Conservation (phyloP, 1,139 yeast genomes). For the Hanseniaspora gamundiae region DNA sequence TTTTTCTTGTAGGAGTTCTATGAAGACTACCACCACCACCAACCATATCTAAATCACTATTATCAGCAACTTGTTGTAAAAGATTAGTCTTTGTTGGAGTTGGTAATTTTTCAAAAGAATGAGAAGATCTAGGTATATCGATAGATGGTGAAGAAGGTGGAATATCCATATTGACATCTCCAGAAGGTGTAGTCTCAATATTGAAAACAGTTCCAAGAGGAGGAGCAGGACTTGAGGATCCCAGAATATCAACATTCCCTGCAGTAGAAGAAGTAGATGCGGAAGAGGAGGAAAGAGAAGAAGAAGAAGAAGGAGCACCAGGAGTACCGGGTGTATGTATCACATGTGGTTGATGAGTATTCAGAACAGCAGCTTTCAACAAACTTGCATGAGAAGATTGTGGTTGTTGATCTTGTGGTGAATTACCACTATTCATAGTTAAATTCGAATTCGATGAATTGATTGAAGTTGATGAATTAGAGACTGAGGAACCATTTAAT, state of each 20-base stretch:
- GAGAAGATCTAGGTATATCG: constrained; percentile 32
- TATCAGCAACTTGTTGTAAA: constrained; percentile 24
- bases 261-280: no score
- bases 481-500: constrained; percentile 2
- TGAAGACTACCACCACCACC: background rate
- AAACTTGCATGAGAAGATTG: background rate
- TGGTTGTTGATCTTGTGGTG: background rate
- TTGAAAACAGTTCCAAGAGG: constrained; percentile 8
- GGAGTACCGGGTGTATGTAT: constrained; percentile 7
- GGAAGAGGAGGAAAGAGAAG: no score
- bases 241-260: no score
- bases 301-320: no score
- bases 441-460: background rate
- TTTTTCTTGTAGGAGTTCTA: constrained; percentile 80
- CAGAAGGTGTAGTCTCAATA: constrained; percentile 8
- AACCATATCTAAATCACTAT: constrained; percentile 41
- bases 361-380: background rate
- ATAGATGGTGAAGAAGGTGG: constrained; percentile 21
- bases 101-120: constrained; percentile 34
- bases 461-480: constrained; percentile 1
- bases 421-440: background rate
- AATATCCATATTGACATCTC: constrained; percentile 6
- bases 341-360: constrained; percentile 14
- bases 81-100: constrained; percentile 27
- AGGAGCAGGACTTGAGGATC: no score